These are phyloP conservation scores for Globisporangium uncinulatum DNA, from an alignment of 352 stramenopile genomes.

Conservation along the genomic window DNA sequence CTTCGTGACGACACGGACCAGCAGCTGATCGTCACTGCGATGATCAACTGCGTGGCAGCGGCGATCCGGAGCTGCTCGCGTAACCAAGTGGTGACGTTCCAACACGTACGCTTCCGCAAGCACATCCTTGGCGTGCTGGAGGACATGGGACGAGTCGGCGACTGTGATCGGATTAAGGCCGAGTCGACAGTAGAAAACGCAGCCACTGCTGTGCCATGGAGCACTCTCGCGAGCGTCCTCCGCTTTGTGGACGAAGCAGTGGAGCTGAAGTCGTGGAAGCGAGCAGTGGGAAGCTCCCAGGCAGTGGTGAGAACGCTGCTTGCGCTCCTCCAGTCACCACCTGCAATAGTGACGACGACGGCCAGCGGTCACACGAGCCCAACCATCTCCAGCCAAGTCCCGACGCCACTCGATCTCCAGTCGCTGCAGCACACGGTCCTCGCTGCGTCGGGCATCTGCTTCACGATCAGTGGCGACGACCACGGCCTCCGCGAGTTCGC, in stretches of 20 bases:
- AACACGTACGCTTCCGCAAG: conserved; percentile 26
- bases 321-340: conserved; percentile 8
- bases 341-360: too few species aligned
- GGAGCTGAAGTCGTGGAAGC: conserved; percentile 58
- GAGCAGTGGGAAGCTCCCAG: conserved; percentile 18
- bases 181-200: background rate
- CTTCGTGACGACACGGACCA: background rate
- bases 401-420: background rate
- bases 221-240: conserved; percentile 26
- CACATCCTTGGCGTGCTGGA: conserved; percentile 14
- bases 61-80: conserved; percentile 28
- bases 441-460: conserved; percentile 38
- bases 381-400: too few species aligned
- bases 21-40: conserved; percentile 23
- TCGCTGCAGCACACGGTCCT: conserved; percentile 10
- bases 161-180: background rate
- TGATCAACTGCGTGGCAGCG: conserved; percentile 42
- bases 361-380: too few species aligned
- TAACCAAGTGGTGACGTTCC: conserved; percentile 59
- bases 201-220: conserved; percentile 6
- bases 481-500: conserved; percentile 21
- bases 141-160: background rate
- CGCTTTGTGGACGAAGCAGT: conserved; percentile 41
- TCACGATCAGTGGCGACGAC: conserved; percentile 44
- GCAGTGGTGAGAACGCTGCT: conserved; percentile 20